Conservation (phyloP, 352 stramenopile species). For the Phytopythium kandeliae region DNA sequence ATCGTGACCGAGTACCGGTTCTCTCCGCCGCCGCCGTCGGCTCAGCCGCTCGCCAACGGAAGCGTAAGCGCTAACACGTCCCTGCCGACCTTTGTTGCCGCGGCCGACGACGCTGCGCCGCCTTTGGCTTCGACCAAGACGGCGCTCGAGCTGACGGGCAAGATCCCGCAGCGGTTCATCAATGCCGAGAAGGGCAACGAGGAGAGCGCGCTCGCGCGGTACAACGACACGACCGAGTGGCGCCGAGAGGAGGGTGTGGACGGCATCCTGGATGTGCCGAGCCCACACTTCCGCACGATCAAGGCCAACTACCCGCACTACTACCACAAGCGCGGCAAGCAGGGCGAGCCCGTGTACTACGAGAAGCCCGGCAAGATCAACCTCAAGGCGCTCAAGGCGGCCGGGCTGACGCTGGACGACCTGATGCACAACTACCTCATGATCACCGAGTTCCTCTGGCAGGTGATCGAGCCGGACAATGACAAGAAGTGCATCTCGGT, state of each 20-base stretch:
- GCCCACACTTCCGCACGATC: neutral
- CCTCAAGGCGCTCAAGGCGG: constrained; percentile 74
- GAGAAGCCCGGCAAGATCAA: constrained; percentile 82
- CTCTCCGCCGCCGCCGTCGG: constrained; percentile 4
- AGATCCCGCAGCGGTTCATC: constrained; percentile 61
- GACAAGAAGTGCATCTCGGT: constrained; percentile 76
- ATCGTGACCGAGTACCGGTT: constrained; percentile 78
- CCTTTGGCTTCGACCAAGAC: constrained; percentile 13
- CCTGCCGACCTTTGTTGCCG: too few species aligned
- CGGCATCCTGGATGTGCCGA: too few species aligned
- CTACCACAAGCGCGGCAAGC: constrained; percentile 76
- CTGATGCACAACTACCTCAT: constrained; percentile 84
- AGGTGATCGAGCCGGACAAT: too few species aligned
- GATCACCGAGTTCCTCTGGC: constrained; percentile 82
- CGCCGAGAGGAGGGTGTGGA: constrained; percentile 42
- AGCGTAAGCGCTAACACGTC: constrained; percentile 10
- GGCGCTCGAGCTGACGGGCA: constrained; percentile 19
- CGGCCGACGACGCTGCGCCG: constrained; percentile 1
- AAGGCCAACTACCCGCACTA: constrained; percentile 76
- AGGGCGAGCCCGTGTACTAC: constrained; percentile 74
- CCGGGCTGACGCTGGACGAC: constrained; percentile 59
- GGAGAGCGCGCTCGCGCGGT: constrained; percentile 51
- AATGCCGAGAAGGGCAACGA: constrained; percentile 75
- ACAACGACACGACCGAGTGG: constrained; percentile 75
- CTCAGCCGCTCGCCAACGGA: constrained; percentile 14